Conservation (phyloP, 2,329 filamentous ascomycete species). For the Tolypocladium cylindrosporum region DNA sequence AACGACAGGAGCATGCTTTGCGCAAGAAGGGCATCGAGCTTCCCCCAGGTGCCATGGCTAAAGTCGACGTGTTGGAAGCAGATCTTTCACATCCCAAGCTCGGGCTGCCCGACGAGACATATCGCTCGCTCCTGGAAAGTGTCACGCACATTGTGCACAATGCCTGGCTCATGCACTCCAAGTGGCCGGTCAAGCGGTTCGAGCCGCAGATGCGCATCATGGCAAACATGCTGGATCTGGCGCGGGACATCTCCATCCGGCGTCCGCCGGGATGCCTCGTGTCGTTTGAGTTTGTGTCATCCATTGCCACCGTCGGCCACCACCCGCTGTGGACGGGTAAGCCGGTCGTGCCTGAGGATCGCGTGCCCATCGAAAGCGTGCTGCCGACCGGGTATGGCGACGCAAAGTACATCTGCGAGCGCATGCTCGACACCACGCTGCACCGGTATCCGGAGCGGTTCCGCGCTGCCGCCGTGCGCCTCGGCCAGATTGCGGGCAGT, state of each 20-base stretch:
- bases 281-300: conserved; percentile 31
- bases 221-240: conserved; percentile 35
- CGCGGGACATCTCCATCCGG: conserved; percentile 18
- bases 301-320: conserved; percentile 26
- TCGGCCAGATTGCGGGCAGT: conserved; percentile 43
- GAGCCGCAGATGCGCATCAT: conserved; percentile 34
- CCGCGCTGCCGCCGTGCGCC: conserved; percentile 30
- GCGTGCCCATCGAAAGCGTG: conserved; percentile 24
- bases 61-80: conserved; percentile 2
- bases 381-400: conserved; percentile 38
- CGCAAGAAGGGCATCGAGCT: conserved; percentile 1
- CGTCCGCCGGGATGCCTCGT: conserved; percentile 6
- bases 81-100: conserved; percentile 22
- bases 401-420: conserved; percentile 39
- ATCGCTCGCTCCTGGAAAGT: conserved; percentile 21
- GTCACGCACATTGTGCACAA: conserved; percentile 42
- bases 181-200: conserved; percentile 23
- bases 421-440: conserved; percentile 36
- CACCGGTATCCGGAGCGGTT: conserved; percentile 29
- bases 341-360: conserved; percentile 30
- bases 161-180: conserved; percentile 37
- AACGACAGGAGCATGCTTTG: conserved; percentile 2
- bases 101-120: conserved; percentile 27
- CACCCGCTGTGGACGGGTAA: conserved; percentile 13
- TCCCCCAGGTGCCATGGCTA: neutral